Evolutionary conservation across 352 stramenopile species (phyloP), one percentile per base, ranked within the genome.

Genomic region (Phytophthora constricta): DNA sequence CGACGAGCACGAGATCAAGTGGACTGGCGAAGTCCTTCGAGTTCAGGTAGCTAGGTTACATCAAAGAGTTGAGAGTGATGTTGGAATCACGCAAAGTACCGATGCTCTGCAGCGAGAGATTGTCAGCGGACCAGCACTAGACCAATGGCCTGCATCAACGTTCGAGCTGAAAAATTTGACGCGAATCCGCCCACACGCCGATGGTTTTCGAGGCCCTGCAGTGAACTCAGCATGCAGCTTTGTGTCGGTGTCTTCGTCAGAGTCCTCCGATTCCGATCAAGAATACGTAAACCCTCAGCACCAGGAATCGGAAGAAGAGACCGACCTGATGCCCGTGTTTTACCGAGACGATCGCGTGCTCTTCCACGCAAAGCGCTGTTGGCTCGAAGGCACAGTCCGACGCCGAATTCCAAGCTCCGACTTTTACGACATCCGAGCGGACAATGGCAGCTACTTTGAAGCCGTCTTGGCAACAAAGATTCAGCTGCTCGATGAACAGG

Each of bases 341-440:
- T 62, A 77, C 19, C 68, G 70, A 22, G 78, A 83, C 10, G 82
- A 91, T 41, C 60, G 66, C 5, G 78, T 91, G 13, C 51, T 85
- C n/a, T 87, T 91, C 26, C 59, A 74, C 13, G 70, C 65, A 1
- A 73, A 62, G 27, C 50, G 54, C 14, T 76, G 72, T 0, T 79
- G 74, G 57, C 74, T 82, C 26, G 62, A 68, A 41, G 80, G 80
- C 17, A 76, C 41, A 16, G 60, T 89, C 31, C 48, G 62, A 1
- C 71, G 68, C 17, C 79, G 79, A 17, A 77, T 91, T 37, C 52
- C 54, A 1, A 46, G 26, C 34, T 84, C 82, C 22, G 76, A 79
- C 57, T 88, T 91, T 51, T 91, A 91, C 69, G 76, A 84, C 50
- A 67, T 91, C 23, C 62, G 70, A 8, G 70, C 74, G 33, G 70